phyloP scores from a whole-genome alignment of 2,329 filamentous ascomycete species.

The Akanthomyces lecanii region DNA sequence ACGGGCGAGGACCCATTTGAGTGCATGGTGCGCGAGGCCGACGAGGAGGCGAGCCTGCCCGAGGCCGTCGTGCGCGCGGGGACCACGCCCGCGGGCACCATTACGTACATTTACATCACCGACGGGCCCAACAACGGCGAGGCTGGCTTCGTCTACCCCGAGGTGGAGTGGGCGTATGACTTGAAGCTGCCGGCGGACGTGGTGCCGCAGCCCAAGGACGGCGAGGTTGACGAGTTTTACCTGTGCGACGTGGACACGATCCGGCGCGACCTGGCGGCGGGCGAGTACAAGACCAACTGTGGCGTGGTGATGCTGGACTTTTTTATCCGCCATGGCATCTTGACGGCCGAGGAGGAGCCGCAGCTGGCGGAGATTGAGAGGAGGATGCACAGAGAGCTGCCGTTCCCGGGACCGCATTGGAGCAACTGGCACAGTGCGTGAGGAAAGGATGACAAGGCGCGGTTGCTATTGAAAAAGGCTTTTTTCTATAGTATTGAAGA shows the following conservation, averaged over 20 bases:
- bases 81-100: conserved; percentile 58
- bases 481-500: conserved; percentile 7
- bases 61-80: conserved; percentile 61
- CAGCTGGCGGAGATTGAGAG: conserved; percentile 71
- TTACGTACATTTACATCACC: conserved; percentile 83
- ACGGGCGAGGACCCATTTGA: conserved; percentile 77
- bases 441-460: background rate
- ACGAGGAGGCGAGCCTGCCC: conserved; percentile 81
- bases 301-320: conserved; percentile 82
- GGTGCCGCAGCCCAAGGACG: conserved; percentile 72
- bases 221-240: conserved; percentile 82
- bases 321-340: conserved; percentile 76
- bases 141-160: conserved; percentile 77
- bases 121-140: conserved; percentile 75
- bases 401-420: conserved; percentile 69
- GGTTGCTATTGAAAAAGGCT: background rate
- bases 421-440: conserved; percentile 26
- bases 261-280: conserved; percentile 61
- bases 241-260: conserved; percentile 76
- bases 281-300: conserved; percentile 91
- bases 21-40: conserved; percentile 77
- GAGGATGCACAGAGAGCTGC: conserved; percentile 72
- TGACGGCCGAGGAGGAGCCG: conserved; percentile 74
- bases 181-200: conserved; percentile 68
- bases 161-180: conserved; percentile 89